A percentile compares a stretch with the other conserved stretches of the same genome.
phyloP scores from a whole-genome alignment of 1,139 yeast genomes.

The Lodderomyces elongisporus region DNA sequence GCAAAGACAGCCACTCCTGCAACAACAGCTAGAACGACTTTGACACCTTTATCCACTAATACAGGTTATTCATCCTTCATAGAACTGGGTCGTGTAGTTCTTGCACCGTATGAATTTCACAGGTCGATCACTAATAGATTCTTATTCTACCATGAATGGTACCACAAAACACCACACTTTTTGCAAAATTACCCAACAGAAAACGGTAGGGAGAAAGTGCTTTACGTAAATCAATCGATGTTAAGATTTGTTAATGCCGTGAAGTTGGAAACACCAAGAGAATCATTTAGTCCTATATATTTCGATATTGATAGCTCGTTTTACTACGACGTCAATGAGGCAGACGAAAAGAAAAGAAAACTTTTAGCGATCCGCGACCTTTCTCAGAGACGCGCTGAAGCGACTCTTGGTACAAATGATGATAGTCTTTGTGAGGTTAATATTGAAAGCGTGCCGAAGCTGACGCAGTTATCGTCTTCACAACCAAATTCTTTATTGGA shows the following conservation, averaged over 20 bases:
- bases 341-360: too few species aligned
- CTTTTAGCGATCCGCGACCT: too few species aligned
- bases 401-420: too few species aligned
- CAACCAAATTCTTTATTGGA: too few species aligned
- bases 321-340: conserved; percentile 8
- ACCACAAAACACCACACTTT: conserved; percentile 24
- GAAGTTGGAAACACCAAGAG: conserved; percentile 15
- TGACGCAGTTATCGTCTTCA: too few species aligned
- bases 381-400: too few species aligned
- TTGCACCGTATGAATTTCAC: conserved; percentile 15
- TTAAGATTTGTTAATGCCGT: conserved; percentile 21
- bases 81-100: conserved; percentile 17
- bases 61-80: conserved; percentile 1
- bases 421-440: too few species aligned
- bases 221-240: conserved; percentile 10
- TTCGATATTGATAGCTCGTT: conserved; percentile 20
- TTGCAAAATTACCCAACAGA: conserved; percentile 9
- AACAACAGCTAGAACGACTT: too few species aligned
- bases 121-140: conserved; percentile 20
- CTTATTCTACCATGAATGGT: conserved; percentile 37
- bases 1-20: conserved; percentile 2
- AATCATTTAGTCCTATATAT: conserved; percentile 15
- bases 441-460: too few species aligned
- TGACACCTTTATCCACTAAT: too few species aligned
- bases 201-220: neutral